Evolutionary conservation across 495 filamentous ascomycete genomes (phyloP), one percentile per base, ranked within the genome.

Genomic region (Penicillium arizonense): DNA sequence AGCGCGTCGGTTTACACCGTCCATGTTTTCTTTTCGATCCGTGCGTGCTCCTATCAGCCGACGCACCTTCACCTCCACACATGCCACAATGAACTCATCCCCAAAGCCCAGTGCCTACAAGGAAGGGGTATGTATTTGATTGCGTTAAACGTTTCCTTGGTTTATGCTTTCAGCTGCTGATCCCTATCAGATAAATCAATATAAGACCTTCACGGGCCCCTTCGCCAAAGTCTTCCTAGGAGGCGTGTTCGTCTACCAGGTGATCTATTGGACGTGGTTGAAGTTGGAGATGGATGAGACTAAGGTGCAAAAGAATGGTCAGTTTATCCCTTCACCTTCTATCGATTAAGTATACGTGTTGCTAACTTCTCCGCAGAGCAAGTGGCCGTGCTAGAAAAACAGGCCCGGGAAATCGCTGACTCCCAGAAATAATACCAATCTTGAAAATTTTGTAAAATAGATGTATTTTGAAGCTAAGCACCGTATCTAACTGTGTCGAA

Each of bases 161-260:
- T 24, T 24, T 20, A 9, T 4, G 20, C 39, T 14, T 10, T 13
- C 3, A 38, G 4, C 5, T 54, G 18, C 35, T 49, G 10, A 26
- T 14, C 44, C 10, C 5, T 14, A 13, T 23, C 26, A 96, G 87
- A 65, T 84, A 40, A 70, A 74, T 2, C 91, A 93, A 66, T 98
- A 94, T 73, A 85, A 82, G 55, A 79, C 80, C 47, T 96, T 95
- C 68, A 78, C 81, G 23, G 78, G 87, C 6, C 92, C 94, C 11
- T 81, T 97, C 51, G 80, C 80, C 34, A 97, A 96, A 71, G 86
- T 88, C 52, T 87, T 96, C 61, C 79, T 97, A 8, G 84, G 91
- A 44, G 89, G 91, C 12, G 76, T 96, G 20, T 87, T 96, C 68
- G 89, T 87, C 0, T 98, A 96, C 72, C 94, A 98, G 68, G 61